Evolutionary conservation across 768 basidiomycete species (phyloP), one percentile per base, ranked within the genome.

Genomic region (Russula virescens): DNA sequence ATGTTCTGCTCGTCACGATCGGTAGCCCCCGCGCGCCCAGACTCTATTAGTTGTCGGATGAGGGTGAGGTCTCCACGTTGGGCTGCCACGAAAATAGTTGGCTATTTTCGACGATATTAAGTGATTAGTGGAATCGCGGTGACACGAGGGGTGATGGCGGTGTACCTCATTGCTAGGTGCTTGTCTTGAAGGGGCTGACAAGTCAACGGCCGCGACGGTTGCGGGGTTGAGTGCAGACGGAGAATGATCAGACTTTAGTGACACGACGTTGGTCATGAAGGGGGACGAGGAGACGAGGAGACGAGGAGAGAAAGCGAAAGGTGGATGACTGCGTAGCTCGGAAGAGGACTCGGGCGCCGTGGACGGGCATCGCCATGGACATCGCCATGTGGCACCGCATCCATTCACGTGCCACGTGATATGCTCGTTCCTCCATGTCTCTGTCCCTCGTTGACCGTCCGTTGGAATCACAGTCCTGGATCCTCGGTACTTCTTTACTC

Each of bases 1-100:
- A 98, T 91, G 68, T 95, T 94, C 73, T 96, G 89, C 31, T 82
- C 80, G 75, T 98, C 96, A 52, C 88, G 79, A 74, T 92, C 91
- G 16, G 86, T 86, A 21, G 86, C 88, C 7, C 75, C 79, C 21
- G 88, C 88, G 62, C 79, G 77, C 5, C 88, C 88, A 1, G 85
- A 87, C 67, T 86, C 83, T 45, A 94, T 78, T 60, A 94, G 81
- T 54, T 82, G 73, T 7, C 81, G 81, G 31, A 96, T 74, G 46
- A 81, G 75, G 10, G 74, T 71, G 8, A 93, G 78, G 69, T 96
- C 94, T 11, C 95, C 95, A 55, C 91, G 80, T 70, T 97, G 95
- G 0, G 94, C 87, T 9, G 94, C 89, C 13, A 89, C 78, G 69
- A 96, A 92, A 34, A 97, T 87, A 61, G 80, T 86, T 21, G 75